Base-by-base conservation (phyloP, 805 yeast genomes). In the Candida ipomoeae region DNA sequence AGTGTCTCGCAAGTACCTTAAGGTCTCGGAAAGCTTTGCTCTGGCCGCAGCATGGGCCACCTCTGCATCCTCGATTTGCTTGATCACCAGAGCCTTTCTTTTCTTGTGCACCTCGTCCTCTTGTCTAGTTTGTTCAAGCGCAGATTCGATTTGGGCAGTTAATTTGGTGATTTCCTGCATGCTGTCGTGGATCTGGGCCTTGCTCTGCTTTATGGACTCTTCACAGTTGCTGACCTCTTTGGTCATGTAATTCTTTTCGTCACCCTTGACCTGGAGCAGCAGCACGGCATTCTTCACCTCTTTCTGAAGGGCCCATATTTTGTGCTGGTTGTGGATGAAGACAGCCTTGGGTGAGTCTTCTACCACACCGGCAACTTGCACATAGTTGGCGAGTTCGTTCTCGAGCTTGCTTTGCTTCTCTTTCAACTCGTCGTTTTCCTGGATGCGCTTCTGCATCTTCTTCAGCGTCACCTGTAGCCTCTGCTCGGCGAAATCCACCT, bases 231-330 rank as follows among this genome's bases (percentile, higher is more conserved):
- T 66, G 31, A 81, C 75, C 62, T 87, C 92, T 31, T 70, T 72
- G 7, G 65, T 59, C 81, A 84, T 85, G 64, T 87, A 90, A 45
- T 71, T 79, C 42, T 74, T 77, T 58, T 89, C 96, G 34, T 80
- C 81, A 1, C 65, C 63, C 40, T 75, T 73, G 5, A 83, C 72
- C 23, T 74, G 75, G 1, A 77, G 59, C 53, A 74, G 75, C 13
- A 69, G 65, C n/a, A 75, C 65, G 41, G 75, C 65, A 29, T 66
- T 73, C 32, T 69, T 66, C 2, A 84, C 66, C 46, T 75, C 71
- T 6, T 74, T 74, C 51, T 77, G 74, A 34, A 83, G 60, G 5
- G 73, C 72, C 60, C 76, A 67, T n/a, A 75, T 73, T 50, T 70
- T 64, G 23, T 64, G 52, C 53, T 80, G 78, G 54, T 70, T 73